Evolutionary conservation across 495 filamentous ascomycete genomes (phyloP).

Genomic region (Aspergillus campestris): DNA sequence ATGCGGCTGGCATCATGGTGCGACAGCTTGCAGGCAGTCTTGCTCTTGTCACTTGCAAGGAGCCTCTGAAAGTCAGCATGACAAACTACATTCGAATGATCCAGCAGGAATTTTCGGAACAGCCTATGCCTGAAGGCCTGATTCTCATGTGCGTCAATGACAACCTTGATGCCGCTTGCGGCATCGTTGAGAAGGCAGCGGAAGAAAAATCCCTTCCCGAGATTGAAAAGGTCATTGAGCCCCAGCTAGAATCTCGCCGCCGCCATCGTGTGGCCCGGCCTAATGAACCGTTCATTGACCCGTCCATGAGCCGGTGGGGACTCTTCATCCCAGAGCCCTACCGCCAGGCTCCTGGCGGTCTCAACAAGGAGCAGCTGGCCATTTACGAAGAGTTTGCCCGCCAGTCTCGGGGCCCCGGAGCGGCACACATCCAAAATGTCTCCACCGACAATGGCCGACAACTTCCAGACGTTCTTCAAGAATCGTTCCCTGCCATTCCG

Average conservation of each 20-base stretch:
- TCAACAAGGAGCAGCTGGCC: conserved; percentile 86
- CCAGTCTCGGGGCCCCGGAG: conserved; percentile 53
- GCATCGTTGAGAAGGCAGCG: conserved; percentile 85
- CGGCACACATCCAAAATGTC: conserved; percentile 45
- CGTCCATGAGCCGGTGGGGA: conserved; percentile 72
- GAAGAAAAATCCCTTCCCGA: conserved; percentile 88
- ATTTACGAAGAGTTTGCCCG: conserved; percentile 95
- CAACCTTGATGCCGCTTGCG: conserved; percentile 88
- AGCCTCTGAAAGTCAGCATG: conserved; percentile 91
- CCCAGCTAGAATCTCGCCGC: conserved; percentile 62
- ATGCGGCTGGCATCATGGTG: conserved; percentile 83
- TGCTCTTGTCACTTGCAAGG: conserved; percentile 95
- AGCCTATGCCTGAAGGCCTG: conserved; percentile 73
- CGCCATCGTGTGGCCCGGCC: conserved; percentile 62
- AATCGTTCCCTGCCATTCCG: conserved; percentile 68
- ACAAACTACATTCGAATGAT: conserved; percentile 90
- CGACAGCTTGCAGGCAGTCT: conserved; percentile 86
- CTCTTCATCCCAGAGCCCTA: conserved; percentile 85
- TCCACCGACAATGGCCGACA: conserved; percentile 54
- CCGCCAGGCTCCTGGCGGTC: conserved; percentile 66
- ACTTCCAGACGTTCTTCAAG: conserved; percentile 70
- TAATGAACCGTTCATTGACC: conserved; percentile 75
- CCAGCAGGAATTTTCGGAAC: conserved; percentile 54
- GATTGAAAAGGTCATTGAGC: conserved; percentile 84
- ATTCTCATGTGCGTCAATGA: conserved; percentile 98